Conservation (phyloP, 257 asterid genomes). For the Vinca minor region DNA sequence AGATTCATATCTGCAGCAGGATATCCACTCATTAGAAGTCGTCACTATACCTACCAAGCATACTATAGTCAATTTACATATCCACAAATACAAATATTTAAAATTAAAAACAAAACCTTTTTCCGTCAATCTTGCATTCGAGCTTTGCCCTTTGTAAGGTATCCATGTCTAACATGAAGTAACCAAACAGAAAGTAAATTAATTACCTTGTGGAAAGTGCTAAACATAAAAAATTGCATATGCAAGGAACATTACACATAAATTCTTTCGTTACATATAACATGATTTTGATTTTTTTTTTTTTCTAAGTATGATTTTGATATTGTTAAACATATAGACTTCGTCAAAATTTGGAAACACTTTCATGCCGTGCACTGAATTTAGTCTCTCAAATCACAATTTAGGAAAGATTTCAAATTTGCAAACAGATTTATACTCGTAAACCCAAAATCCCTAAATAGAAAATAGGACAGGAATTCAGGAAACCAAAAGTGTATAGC, state of each 20-base stretch:
- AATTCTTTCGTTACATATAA: no score
- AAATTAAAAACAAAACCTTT: conserved; percentile 45
- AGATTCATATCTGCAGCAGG: conserved; percentile 73
- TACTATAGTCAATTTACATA: no score
- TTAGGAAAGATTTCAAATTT: not conserved
- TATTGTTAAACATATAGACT: no score
- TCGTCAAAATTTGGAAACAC: no score
- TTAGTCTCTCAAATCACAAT: not conserved
- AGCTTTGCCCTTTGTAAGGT: conserved; percentile 91
- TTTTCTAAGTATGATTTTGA: not conserved
- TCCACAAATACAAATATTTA: not conserved
- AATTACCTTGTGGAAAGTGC: not conserved
- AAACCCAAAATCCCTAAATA: not conserved
- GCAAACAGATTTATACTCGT: not conserved
- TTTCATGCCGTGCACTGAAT: not conserved
- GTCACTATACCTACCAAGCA: conserved; percentile 1
- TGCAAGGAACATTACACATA: not conserved
- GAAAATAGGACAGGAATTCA: no score
- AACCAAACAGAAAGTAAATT: conserved; percentile 5
- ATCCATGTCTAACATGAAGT: conserved; percentile 71
- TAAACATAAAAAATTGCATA: not conserved
- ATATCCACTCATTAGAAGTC: conserved; percentile 14
- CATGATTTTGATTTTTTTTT: no score
- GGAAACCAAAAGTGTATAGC: no score
- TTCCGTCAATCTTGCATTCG: conserved; percentile 71